A percentile compares a stretch with the other conserved stretches of the same genome.
Conservation (phyloP, 305 asterid genomes). For the Salvia sclarea region DNA sequence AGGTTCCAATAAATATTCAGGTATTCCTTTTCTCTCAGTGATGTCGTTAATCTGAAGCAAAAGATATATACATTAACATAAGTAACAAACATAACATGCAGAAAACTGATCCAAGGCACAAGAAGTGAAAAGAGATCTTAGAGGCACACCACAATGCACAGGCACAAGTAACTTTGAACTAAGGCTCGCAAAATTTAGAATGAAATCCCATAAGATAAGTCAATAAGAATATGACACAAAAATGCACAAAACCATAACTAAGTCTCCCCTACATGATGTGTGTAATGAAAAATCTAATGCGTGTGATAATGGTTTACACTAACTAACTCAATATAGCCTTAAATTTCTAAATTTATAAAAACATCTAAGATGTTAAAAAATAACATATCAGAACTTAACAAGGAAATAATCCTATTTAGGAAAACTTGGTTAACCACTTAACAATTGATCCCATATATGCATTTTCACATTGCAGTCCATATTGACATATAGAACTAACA, state of each 20-base stretch:
- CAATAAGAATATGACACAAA: neutral
- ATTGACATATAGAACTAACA: neutral
- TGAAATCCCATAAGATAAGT: neutral
- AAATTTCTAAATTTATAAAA: no score
- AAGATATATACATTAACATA: conserved; percentile 11
- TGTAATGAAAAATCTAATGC: no score
- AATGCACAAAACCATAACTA: neutral
- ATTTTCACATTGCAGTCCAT: neutral
- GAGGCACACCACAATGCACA: no score
- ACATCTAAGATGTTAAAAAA: no score
- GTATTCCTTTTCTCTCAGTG: conserved; percentile 12
- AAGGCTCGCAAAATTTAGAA: conserved; percentile 1
- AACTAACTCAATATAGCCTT: no score
- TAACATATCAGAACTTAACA: no score
- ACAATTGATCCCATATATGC: neutral
- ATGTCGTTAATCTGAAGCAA: conserved; percentile 51
- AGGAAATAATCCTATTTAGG: no score
- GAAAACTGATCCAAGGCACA: neutral
- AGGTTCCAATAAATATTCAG: conserved; percentile 38
- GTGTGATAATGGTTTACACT: no score
- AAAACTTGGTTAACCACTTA: neutral
- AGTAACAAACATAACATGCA: conserved; percentile 25
- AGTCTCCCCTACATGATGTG: no score
- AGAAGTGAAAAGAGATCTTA: neutral
- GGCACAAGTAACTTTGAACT: neutral